A percentile compares a stretch with the other conserved stretches of the same genome.
Evolutionary conservation across 371 early-diverging fungal species (phyloP).

Genomic region (Dentiscutata heterogama): DNA sequence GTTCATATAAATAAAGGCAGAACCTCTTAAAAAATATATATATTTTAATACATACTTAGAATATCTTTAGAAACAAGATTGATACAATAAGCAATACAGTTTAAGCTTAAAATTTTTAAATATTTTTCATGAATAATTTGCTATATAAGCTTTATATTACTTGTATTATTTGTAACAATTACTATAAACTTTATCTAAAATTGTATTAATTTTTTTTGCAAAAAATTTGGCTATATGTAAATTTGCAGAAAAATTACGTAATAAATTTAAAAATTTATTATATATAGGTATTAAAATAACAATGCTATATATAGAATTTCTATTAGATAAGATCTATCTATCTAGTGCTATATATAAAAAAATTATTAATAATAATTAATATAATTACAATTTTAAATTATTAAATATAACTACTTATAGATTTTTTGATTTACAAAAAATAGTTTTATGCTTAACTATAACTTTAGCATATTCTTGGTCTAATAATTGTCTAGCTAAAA

Average conservation of each 20-base stretch:
- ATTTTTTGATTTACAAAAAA: neutral
- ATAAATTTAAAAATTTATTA: neutral
- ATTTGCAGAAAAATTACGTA: slow-evolving; percentile 12
- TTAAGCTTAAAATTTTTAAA: neutral
- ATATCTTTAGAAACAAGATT: neutral
- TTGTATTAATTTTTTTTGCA: neutral
- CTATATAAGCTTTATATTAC: neutral
- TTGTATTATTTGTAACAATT: slow-evolving; percentile 2
- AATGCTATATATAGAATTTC: neutral
- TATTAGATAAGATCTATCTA: neutral
- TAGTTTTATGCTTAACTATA: neutral
- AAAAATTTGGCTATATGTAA: neutral
- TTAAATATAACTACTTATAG: neutral
- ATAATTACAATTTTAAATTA: neutral
- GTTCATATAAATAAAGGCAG: no score
- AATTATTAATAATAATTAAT: neutral
- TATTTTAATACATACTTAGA: neutral
- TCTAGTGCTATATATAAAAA: slow-evolving; percentile 3
- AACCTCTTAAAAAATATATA: no score
- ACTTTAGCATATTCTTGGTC: neutral
- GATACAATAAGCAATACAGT: slow-evolving; percentile 17
- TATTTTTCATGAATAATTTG: neutral
- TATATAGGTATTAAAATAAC: neutral
- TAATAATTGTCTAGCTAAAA: neutral
- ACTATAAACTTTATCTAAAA: neutral